Evolutionary conservation across 108 stramenopile genomes (phyloP), one percentile per base, ranked within the genome.

Genomic region (Fragilaria crotonensis): DNA sequence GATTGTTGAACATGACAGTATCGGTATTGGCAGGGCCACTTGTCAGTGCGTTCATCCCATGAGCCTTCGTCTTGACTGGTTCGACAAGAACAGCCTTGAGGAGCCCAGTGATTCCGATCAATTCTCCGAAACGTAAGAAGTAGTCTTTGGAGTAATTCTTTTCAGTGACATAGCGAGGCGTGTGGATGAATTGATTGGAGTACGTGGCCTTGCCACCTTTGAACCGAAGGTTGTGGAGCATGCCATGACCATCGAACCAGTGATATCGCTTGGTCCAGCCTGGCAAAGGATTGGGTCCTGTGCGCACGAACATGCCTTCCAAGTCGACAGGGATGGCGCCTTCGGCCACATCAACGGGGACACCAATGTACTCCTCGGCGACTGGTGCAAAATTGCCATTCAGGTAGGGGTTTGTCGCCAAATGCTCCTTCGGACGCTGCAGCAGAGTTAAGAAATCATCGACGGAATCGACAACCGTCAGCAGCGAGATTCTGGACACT

Each of bases 181-280:
- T 67, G 17, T 68, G 70, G 11, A 76, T 63, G 51, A 52, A 76
- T 41, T 72, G 70, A 45, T 76, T 76, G 9, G 75, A 54, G 57
- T 76, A 75, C 25, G 41, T 56, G 26, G 70, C 74, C 21, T 67
- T 57, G 21, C 74, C 75, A 20, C 66, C 25, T 11, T 67, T 67
- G 45, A 76, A 30, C 41, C 67, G 56, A 2, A 76, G 66, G 14
- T 58, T 63, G 33, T 76, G 75, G 66, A 67, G 48, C 5, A 59
- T 46, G 67, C 67, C 62, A 59, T 66, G 67, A 7, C 68, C 73
- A 55, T 69, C 68, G 45, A 76, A 71, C 75, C 75, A 76, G 68
- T 76, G 75, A 63, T 76, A 72, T 7, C 66, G 59, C 52, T 76
- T 76, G 25, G 33, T 67, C 66, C 54, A 46, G 45, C 29, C 27